These are phyloP conservation scores for Candida awuae DNA, from an alignment of 805 yeast species.

Conservation along the genomic window DNA sequence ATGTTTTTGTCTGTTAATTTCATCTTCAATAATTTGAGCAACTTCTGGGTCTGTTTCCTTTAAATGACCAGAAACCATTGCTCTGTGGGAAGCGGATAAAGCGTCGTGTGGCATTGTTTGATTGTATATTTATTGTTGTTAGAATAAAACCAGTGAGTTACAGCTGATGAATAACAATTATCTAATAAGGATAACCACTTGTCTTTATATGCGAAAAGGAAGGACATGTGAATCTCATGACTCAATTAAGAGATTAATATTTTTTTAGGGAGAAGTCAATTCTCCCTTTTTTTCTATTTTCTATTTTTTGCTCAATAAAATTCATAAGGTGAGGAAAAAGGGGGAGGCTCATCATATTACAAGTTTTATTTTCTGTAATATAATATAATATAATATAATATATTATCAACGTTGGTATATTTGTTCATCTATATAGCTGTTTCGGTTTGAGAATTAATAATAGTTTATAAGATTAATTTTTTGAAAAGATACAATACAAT, in stretches of 20 bases:
- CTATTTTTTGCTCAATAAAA: not conserved
- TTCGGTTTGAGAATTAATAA: too few species aligned
- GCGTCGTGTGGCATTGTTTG: constrained; percentile 41
- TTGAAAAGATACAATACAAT: constrained; percentile 1
- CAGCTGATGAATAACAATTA: too few species aligned
- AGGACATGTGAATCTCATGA: too few species aligned
- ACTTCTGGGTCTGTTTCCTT: constrained; percentile 73
- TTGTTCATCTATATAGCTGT: too few species aligned
- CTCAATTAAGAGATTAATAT: not conserved
- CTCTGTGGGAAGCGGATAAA: constrained; percentile 56
- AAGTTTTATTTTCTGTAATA: too few species aligned
- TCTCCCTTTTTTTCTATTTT: not conserved
- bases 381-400: not conserved
- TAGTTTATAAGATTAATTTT: not conserved
- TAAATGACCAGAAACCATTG: constrained; percentile 54
- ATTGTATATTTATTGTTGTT: not conserved
- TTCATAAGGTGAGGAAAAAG: too few species aligned
- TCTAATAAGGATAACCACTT: not conserved
- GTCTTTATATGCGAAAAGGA: not conserved
- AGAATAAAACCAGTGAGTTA: not conserved
- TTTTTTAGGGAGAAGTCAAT: not conserved
- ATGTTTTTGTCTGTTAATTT: constrained; percentile 85
- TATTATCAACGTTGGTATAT: too few species aligned
- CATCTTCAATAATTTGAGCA: constrained; percentile 64
- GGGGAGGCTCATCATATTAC: not conserved